Conservation (phyloP, 495 filamentous ascomycete genomes). For the Achaetomiella virescens region DNA sequence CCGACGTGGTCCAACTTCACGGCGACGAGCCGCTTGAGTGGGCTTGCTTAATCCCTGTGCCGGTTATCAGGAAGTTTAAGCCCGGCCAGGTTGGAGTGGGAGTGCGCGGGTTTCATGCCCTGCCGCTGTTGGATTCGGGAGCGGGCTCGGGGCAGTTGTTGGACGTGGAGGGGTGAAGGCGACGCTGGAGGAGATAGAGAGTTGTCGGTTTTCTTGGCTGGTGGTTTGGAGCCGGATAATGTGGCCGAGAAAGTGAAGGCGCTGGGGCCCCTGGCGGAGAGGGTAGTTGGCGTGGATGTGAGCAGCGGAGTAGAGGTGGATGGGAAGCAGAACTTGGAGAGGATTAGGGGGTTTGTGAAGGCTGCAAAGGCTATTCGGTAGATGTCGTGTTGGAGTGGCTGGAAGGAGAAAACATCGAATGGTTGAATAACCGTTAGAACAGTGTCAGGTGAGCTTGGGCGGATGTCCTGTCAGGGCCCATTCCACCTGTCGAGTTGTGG, state of each 20-base stretch:
- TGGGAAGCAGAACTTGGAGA: constrained; percentile 73
- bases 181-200: constrained; percentile 51
- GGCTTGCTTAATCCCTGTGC: constrained; percentile 78
- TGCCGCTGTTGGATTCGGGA: constrained; percentile 81
- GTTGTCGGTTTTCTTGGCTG: constrained; percentile 70
- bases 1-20: constrained; percentile 90
- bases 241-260: constrained; percentile 55
- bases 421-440: too few species aligned
- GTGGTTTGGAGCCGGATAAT: constrained; percentile 72
- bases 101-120: constrained; percentile 69
- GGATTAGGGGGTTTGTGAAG: constrained; percentile 74
- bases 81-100: constrained; percentile 65
- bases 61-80: constrained; percentile 77
- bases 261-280: constrained; percentile 47
- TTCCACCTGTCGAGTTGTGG: too few species aligned
- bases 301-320: constrained; percentile 87
- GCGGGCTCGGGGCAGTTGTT: constrained; percentile 73
- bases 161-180: constrained; percentile 59
- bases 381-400: not conserved
- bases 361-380: constrained; percentile 56
- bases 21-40: constrained; percentile 89
- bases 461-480: too few species aligned
- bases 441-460: too few species aligned
- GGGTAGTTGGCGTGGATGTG: constrained; percentile 81
- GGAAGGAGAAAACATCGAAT: too few species aligned